Base-by-base conservation (phyloP, 495 filamentous ascomycete genomes). In the Penicillium herquei region DNA sequence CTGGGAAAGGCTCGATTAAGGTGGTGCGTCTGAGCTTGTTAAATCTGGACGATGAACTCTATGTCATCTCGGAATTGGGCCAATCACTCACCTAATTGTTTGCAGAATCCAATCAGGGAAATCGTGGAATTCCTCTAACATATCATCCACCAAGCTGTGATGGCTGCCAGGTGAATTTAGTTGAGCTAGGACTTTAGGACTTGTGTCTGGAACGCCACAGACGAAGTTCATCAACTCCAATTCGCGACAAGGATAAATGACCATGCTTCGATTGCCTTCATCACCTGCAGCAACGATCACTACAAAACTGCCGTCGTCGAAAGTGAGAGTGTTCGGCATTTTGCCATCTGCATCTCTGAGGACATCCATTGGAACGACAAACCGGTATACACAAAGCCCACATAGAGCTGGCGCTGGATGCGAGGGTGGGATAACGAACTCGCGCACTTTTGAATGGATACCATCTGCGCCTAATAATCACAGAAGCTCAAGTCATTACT, bases 381-480 rank as follows among this genome's bases (percentile, higher is more conserved):
- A 55, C 11, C 53, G 53, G 16, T 49, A 55, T 13, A 55, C 21
- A 14, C n/a, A 50, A 17, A 55, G 43, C 7, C 53, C 53, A 45
- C 53, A 55, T 7, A 42, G 10, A 11, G 33, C 17, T 26, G 53
- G 53, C 35, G 33, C 44, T 55, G 53, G 53, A 32, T 55, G 53
- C 11, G 53, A 55, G 8, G 43, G 10, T 13, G 53, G 53, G 18
- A 55, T 50, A n/a, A 50, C 45, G 14, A 21, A 13, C 16, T 30
- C 16, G 10, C 53, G 53, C 16, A 55, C 53, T 39, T 55, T 55
- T 9, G 53, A 55, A 37, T 44, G 51, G 35, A 53, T 53, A 18
- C 51, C 51, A 13, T 53, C 51, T 3, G 51, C 51, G 31, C 51
- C 51, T 46, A 26, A 17, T 5, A 37, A 26, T 26, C 21, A 26